phyloP scores from a whole-genome alignment of 1,139 yeast genomes.

The Chernovozyma aurita region DNA sequence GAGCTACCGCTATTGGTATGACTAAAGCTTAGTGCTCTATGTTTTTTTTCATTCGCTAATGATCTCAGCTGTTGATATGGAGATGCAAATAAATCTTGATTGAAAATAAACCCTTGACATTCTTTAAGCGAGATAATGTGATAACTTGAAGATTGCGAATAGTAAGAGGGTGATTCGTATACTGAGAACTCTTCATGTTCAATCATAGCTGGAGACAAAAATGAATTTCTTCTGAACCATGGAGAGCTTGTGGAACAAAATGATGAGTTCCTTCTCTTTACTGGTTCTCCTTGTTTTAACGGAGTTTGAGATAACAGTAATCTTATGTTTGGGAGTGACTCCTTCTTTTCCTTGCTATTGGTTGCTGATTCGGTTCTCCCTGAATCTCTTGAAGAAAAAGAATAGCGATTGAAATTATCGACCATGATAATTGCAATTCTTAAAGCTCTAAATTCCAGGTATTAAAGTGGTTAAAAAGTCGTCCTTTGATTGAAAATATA shows the following conservation, averaged over 20 bases:
- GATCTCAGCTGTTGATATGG: constrained; percentile 58
- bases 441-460: too few relatives aligned
- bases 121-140: constrained; percentile 51
- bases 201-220: constrained; percentile 59
- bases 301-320: background rate
- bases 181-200: constrained; percentile 55
- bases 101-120: constrained; percentile 71
- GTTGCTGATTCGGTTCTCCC: constrained; percentile 1
- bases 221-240: constrained; percentile 56
- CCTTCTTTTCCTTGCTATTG: background rate
- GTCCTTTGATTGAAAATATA: too few relatives aligned
- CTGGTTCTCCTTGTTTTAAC: background rate
- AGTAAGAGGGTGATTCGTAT: constrained; percentile 43
- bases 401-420: background rate
- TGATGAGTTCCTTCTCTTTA: constrained; percentile 34
- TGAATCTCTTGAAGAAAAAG: background rate
- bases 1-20: constrained; percentile 3
- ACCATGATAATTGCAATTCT: background rate
- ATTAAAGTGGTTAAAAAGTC: too few relatives aligned
- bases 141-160: constrained; percentile 26
- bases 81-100: constrained; percentile 68
- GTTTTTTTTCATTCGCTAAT: constrained; percentile 33
- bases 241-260: constrained; percentile 50
- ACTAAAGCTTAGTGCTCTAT: constrained; percentile 22
- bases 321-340: background rate